Base-by-base conservation (phyloP, 208 protist genomes). In the Leishmania aethiopica region DNA sequence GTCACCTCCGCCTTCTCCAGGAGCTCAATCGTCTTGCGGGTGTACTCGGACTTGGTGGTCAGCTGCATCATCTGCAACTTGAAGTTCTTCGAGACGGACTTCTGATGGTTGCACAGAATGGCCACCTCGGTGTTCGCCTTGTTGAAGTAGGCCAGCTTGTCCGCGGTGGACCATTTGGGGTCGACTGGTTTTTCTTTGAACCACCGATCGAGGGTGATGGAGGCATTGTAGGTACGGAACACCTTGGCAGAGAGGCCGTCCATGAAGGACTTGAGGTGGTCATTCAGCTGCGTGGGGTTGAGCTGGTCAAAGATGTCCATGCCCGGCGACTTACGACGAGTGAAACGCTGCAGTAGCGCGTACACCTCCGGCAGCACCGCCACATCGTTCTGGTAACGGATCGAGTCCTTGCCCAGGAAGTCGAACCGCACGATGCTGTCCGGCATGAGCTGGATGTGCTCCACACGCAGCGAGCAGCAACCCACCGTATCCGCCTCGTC, bases 221-320 rank as follows among this genome's bases (percentile, higher is more conserved):
- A 99, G 49, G 99, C 99, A 90, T 99, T 99, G 92, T 99, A 99
- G 37, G 99, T 99, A 98, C 99, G 99, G 89, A 99, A 99, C 49
- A 99, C 99, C 92, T 99, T 99, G 13, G 99, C 99, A 11, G 94
- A 96, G 69, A 99, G 91, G 51, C 97, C 99, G 25, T 90, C 86
- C 99, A 99, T 99, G 83, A 99, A 96, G 5, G 81, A 92, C 87
- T 99, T 99, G 72, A 99, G 91, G 86, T 99, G 92, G 37, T 98
- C 93, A 88, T 99, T 99, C 32, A 99, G 91, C 78, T 89, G 81
- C 40, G 90, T 88, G 74, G 97, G 86, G 55, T 90, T 97, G 73
- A 99, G 86, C 40, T 91, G 80, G 80, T 99, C 95, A 86, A 99
- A 99, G 60, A 99, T 92, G 73, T 99, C 92, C 19, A 94, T 86